Evolutionary conservation across 2,329 filamentous ascomycete species (phyloP), one percentile per base, ranked within the genome.

Genomic region (Neofusicoccum laricinum): DNA sequence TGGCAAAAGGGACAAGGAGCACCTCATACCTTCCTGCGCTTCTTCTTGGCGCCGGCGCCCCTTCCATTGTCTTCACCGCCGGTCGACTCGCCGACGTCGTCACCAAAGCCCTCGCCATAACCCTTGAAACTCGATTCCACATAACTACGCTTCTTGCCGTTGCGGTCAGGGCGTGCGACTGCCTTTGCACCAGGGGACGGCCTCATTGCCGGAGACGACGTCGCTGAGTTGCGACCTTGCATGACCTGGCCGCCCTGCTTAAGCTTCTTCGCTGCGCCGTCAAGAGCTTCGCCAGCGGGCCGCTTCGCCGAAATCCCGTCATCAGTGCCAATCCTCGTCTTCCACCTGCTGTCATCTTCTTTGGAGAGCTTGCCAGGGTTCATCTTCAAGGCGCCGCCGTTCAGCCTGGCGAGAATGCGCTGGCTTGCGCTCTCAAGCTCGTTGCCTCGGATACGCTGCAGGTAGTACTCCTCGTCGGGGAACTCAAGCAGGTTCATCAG

Each of bases 51-150:
- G 17, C 32, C 71, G 58, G 67, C 68, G 15, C 73, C 70, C 51
- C 71, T 70, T 17, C 70, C 67, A 58, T 89, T 87, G 69, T 90
- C 89, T 69, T 87, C 87, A 68, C 90, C 90, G 65, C 87, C 89
- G 21, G 89, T 91, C 21, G 88, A 91, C 71, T 92, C 87, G 64
- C 82, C 86, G 8, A 74, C 75, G 68, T 91, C 89, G 67, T 92
- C 90, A 10, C 84, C 84, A 69, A 83, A 92, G 38, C 88, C 88
- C 69, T 92, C 89, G 49, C 86, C 85, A 71, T 93, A 93, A 46
- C 90, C 90, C 70, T 90, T 87, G 71, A 86, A 93, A 70, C 88
- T 91, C 69, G 83, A 85, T 68, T 93, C 90, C 43, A 88, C 87
- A 72, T 93, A 93, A 67, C 88, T 86, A 53, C 91, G 85, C 81